Percentiles rank a stretch among this genome's conserved stretches.
Evolutionary conservation across 2,329 filamentous ascomycete genomes (phyloP).

Genomic region (Bipolaris cookei): DNA sequence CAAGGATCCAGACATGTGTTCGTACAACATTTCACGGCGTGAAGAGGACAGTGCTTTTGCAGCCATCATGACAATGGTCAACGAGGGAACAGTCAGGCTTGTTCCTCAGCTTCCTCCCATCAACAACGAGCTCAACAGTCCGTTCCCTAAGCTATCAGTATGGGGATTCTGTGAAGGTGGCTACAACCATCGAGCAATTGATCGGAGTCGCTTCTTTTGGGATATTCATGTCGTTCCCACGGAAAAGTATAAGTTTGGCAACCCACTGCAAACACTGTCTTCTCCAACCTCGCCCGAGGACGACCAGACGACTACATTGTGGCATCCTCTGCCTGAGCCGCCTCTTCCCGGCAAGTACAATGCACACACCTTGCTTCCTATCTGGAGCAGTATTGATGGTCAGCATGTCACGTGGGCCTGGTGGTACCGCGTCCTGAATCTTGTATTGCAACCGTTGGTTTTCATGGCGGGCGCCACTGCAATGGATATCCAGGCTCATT

Average conservation of each 20-base stretch:
- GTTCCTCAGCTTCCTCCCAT: slow-evolving; percentile 65
- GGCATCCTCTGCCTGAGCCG: slow-evolving; percentile 32
- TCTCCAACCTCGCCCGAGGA: slow-evolving; percentile 41
- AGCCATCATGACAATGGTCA: slow-evolving; percentile 70
- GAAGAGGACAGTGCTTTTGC: slow-evolving; percentile 70
- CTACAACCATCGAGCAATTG: slow-evolving; percentile 73
- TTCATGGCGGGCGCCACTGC: slow-evolving; percentile 65
- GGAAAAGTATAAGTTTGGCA: slow-evolving; percentile 62
- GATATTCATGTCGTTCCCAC: slow-evolving; percentile 66
- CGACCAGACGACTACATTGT: slow-evolving; percentile 12
- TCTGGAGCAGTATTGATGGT: slow-evolving; percentile 76
- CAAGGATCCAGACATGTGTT: slow-evolving; percentile 25
- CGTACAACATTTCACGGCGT: slow-evolving; percentile 60
- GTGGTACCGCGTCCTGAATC: slow-evolving; percentile 69
- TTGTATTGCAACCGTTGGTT: slow-evolving; percentile 67
- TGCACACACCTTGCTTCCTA: slow-evolving; percentile 62
- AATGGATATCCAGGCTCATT: slow-evolving; percentile 57
- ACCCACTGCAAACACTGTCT: slow-evolving; percentile 54
- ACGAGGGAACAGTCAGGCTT: slow-evolving; percentile 63
- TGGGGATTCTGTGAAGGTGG: slow-evolving; percentile 74
- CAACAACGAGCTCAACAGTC: slow-evolving; percentile 49
- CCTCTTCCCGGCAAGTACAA: slow-evolving; percentile 38
- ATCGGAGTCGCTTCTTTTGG: slow-evolving; percentile 70
- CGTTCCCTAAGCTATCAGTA: slow-evolving; percentile 55
- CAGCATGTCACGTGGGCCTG: slow-evolving; percentile 60